A percentile compares a stretch with the other conserved stretches of the same genome.
Conservation (phyloP, 257 asterid species). For the Solanum medicagineum region DNA sequence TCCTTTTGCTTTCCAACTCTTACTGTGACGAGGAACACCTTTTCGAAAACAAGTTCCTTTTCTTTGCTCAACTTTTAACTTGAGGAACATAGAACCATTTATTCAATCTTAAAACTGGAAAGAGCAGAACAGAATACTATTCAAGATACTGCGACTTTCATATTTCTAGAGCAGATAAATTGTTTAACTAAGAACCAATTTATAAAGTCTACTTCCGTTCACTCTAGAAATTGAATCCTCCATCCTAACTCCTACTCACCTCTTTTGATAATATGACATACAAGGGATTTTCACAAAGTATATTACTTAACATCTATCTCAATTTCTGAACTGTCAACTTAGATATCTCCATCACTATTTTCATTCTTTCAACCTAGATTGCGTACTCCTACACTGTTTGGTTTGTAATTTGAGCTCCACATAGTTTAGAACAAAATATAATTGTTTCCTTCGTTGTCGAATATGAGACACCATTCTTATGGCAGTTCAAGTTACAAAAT, state of each 20-base stretch:
- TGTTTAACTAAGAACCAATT: neutral
- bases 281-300: neutral
- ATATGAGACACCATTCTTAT: neutral
- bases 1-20: neutral
- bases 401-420: neutral
- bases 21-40: neutral
- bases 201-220: neutral
- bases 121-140: neutral
- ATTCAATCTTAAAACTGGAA: neutral
- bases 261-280: neutral
- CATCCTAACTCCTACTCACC: neutral
- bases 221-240: neutral
- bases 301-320: neutral
- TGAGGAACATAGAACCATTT: neutral
- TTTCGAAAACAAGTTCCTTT: neutral
- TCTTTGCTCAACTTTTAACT: neutral
- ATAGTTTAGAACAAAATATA: neutral
- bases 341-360: neutral
- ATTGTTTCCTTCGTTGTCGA: neutral
- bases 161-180: neutral
- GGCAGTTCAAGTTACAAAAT: neutral
- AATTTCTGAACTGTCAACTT: neutral
- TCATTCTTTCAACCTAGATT: neutral
- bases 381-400: neutral
- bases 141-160: neutral